Percentiles rank a stretch among this genome's conserved stretches.
Conservation (phyloP, 805 yeast genomes). For the Vanderwaltozyma polyspora region DNA sequence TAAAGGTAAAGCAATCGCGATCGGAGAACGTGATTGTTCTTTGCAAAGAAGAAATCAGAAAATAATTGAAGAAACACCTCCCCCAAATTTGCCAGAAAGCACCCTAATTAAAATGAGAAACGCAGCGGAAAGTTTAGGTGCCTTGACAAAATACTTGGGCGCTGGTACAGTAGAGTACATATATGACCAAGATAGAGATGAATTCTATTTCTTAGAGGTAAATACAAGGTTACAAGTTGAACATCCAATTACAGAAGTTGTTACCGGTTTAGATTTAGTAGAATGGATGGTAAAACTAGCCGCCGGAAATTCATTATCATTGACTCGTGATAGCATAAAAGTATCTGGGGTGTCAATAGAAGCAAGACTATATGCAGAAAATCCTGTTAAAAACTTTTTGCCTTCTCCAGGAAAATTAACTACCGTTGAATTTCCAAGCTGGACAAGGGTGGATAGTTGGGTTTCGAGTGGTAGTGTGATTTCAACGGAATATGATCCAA, state of each 20-base stretch:
- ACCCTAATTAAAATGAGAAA: conserved; percentile 66
- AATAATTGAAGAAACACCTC: conserved; percentile 94
- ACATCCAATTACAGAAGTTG: conserved; percentile 94
- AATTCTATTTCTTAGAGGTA: conserved; percentile 89
- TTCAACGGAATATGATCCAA: conserved; percentile 92
- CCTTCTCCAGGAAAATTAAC: conserved; percentile 95
- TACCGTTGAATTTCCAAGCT: conserved; percentile 71
- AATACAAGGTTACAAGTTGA: conserved; percentile 96
- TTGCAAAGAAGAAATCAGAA: conserved; percentile 95
- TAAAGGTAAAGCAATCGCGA: conserved; percentile 77
- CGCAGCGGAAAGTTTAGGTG: conserved; percentile 76
- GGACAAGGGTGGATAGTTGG: conserved; percentile 96
- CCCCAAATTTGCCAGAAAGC: conserved; percentile 78
- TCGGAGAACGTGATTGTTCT: conserved; percentile 97
- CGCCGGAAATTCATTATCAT: conserved; percentile 79
- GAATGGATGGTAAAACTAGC: conserved; percentile 96
- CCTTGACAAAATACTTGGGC: conserved; percentile 79
- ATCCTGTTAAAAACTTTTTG: conserved; percentile 87
- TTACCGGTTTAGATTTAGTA: conserved; percentile 87
- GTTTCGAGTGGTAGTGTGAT: conserved; percentile 76
- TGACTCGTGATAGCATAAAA: conserved; percentile 39
- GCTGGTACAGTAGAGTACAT: conserved; percentile 98
- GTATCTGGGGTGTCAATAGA: conserved; percentile 90
- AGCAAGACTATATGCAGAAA: conserved; percentile 92
- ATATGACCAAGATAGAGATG: conserved; percentile 76